phyloP scores from a whole-genome alignment of 192 early-diverging fungal genomes.

The Gigaspora rosea region DNA sequence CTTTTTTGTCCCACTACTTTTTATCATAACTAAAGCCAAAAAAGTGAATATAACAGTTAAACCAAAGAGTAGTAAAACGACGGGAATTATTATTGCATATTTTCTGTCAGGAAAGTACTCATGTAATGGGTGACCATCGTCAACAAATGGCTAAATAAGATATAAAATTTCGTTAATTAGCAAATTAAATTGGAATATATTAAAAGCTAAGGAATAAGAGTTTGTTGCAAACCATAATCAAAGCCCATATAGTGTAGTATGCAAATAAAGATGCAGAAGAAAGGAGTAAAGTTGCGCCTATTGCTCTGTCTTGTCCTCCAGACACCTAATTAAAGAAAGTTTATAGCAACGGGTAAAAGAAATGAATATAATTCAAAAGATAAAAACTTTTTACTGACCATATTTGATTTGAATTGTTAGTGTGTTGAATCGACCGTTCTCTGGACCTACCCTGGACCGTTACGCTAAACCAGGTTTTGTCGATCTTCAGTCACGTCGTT shows the following conservation, averaged over 20 bases:
- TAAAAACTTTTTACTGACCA: no score
- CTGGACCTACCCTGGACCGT: no score
- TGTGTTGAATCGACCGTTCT: no score
- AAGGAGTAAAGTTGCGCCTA: slow-evolving; percentile 73
- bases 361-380: no score
- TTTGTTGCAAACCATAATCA: slow-evolving; percentile 62
- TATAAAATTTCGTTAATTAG: not conserved
- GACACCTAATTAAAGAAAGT: no score
- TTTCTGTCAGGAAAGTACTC: slow-evolving; percentile 77
- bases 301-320: slow-evolving; percentile 62
- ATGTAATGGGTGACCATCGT: slow-evolving; percentile 71
- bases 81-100: slow-evolving; percentile 87
- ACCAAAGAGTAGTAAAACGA: slow-evolving; percentile 77
- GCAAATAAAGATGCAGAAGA: slow-evolving; percentile 74
- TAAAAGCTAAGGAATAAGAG: not conserved
- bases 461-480: no score
- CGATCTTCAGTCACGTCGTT: no score
- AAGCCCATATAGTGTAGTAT: slow-evolving; percentile 91
- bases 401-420: no score
- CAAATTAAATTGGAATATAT: not conserved
- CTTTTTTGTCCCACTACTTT: slow-evolving; percentile 66
- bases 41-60: slow-evolving; percentile 76
- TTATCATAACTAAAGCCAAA: slow-evolving; percentile 83
- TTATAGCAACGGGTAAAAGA: no score
- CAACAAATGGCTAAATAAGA: slow-evolving; percentile 73